A percentile compares a stretch with the other conserved stretches of the same genome.
phyloP scores from a whole-genome alignment of 75 land plant genomes.

The Ceratopteris richardii region DNA sequence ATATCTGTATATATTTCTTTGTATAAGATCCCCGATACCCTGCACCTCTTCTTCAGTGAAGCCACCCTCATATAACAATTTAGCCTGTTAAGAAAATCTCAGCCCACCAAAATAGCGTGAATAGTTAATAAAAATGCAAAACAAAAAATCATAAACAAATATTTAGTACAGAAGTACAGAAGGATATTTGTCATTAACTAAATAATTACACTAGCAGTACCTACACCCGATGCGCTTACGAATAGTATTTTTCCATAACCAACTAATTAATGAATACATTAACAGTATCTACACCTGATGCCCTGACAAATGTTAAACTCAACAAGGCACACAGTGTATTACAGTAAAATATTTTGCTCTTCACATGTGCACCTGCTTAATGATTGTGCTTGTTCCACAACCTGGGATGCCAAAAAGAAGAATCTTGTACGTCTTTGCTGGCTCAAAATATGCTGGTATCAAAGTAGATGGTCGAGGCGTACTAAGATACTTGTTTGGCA shows the following conservation, averaged over 20 bases:
- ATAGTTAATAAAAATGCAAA: slow-evolving; percentile 5
- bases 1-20: slow-evolving; percentile 80
- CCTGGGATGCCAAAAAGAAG: slow-evolving; percentile 79
- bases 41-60: slow-evolving; percentile 61
- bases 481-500: slow-evolving; percentile 38
- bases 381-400: slow-evolving; percentile 91
- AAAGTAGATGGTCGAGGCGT: slow-evolving; percentile 31
- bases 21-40: slow-evolving; percentile 71
- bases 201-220: no score
- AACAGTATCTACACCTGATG: no score
- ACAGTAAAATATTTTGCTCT: no score
- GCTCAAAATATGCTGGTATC: slow-evolving; percentile 58
- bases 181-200: no score
- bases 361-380: slow-evolving; percentile 99
- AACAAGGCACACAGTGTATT: no score
- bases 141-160: neutral
- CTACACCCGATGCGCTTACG: no score
- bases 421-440: slow-evolving; percentile 61
- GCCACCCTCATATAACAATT: slow-evolving; percentile 62
- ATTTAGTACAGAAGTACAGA: no score
- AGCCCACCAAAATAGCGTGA: no score
- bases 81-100: no score
- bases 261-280: no score
- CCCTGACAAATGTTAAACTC: no score
- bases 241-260: no score